These are phyloP conservation scores for Umbelopsis sp. DNA, from an alignment of 192 early-diverging fungal species.

Conservation along the genomic window DNA sequence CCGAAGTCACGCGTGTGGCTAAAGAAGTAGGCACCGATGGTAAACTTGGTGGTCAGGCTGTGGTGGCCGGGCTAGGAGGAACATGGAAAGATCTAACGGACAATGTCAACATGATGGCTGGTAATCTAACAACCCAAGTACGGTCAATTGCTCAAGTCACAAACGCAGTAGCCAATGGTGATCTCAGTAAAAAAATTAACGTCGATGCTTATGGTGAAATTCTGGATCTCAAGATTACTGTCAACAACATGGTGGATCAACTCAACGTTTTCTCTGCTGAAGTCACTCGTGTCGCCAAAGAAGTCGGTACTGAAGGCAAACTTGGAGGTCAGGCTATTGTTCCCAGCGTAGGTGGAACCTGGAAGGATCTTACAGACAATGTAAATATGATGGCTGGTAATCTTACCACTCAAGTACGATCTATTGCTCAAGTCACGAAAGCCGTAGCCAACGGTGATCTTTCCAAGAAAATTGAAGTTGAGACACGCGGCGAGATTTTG, in stretches of 20 bases:
- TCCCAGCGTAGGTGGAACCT: conserved; percentile 68
- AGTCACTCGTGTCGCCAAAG: conserved; percentile 63
- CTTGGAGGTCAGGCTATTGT: conserved; percentile 81
- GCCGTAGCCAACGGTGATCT: conserved; percentile 62
- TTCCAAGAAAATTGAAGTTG: conserved; percentile 61
- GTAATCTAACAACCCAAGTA: conserved; percentile 53
- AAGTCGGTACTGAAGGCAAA: conserved; percentile 75
- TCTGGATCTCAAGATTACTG: conserved; percentile 59
- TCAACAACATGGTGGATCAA: conserved; percentile 70
- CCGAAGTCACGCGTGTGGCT: conserved; percentile 71
- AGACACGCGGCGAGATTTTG: conserved; percentile 66
- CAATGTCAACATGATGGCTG: conserved; percentile 61
- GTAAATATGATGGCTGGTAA: conserved; percentile 67
- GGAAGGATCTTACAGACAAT: conserved; percentile 74
- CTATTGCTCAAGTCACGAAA: conserved; percentile 62
- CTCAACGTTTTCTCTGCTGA: conserved; percentile 64
- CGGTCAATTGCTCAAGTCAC: conserved; percentile 59
- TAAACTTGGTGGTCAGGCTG: conserved; percentile 59
- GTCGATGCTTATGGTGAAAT: conserved; percentile 60
- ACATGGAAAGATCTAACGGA: conserved; percentile 61
- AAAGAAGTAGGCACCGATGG: conserved; percentile 68
- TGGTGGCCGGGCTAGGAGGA: conserved; percentile 51
- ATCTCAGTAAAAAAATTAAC: conserved; percentile 53
- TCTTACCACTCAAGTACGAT: conserved; percentile 66
- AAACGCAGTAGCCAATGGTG: conserved; percentile 56